phyloP scores from a whole-genome alignment of 495 filamentous ascomycete genomes.

The Lophiotrema nucula region DNA sequence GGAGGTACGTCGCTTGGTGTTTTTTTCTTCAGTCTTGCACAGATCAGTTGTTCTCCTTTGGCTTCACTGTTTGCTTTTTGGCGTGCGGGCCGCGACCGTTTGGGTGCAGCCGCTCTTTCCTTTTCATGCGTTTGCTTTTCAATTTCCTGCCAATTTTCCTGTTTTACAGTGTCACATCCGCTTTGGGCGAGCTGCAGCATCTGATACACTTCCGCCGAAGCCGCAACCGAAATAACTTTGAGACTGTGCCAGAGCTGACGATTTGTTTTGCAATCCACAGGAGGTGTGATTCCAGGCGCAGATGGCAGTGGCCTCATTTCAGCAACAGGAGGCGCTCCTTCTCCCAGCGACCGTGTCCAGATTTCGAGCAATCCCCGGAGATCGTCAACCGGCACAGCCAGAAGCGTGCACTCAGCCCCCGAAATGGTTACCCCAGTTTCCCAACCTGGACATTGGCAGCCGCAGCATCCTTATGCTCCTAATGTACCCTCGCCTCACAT shows the following conservation, averaged over 20 bases:
- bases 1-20: conserved; percentile 26
- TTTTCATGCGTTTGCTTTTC: conserved; percentile 3
- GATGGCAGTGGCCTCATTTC: conserved; percentile 17
- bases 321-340: conserved; percentile 23
- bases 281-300: conserved; percentile 18
- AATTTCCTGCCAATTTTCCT: conserved; percentile 1
- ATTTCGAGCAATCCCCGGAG: conserved; percentile 29
- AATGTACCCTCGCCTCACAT: conserved; percentile 29
- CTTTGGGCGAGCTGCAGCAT: conserved; percentile 20
- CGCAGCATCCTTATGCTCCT: conserved; percentile 22
- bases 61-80: conserved; percentile 14
- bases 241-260: conserved; percentile 2
- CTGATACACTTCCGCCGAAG: conserved; percentile 1
- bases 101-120: neutral
- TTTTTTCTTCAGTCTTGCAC: conserved; percentile 8
- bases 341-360: conserved; percentile 31
- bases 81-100: conserved; percentile 13
- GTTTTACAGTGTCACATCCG: neutral
- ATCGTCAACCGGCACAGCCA: conserved; percentile 25
- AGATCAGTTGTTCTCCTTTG: conserved; percentile 9
- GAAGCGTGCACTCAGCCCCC: conserved; percentile 22
- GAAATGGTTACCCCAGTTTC: conserved; percentile 28
- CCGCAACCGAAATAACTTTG: neutral
- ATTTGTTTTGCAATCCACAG: conserved; percentile 3
- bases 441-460: conserved; percentile 29